Evolutionary conservation across 805 yeast species (phyloP), one percentile per base, ranked within the genome.

Genomic region (Metschnikowia shivogae): DNA sequence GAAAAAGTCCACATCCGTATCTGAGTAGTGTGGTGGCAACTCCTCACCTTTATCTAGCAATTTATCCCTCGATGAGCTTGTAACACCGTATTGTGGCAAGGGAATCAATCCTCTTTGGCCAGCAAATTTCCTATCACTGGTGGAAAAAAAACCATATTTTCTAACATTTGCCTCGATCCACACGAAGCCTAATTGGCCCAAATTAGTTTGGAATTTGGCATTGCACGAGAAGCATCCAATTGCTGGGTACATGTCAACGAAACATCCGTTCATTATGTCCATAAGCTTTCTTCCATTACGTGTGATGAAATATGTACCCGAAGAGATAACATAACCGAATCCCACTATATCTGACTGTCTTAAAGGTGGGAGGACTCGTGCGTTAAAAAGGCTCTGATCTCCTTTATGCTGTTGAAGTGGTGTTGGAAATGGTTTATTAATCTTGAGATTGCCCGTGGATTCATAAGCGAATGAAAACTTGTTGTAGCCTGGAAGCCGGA

Each of bases 381-480:
- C 76, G 54, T 71, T 71, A 43, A 51, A 68, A 5, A 67, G 59
- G 45, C 76, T 70, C 36, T 66, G 61, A n/a, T 61, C 67, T 2
- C 68, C 72, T 29, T 51, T 53, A 52, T 71, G 74, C 48, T 71
- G 76, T 46, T 71, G 76, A 22, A 63, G 56, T 2, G 76, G 74
- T 1, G 75, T 68, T 1, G 76, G 71, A 39, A 82, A 78, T 19
- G 89, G 87, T 55, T 77, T 77, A 56, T 81, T 83, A 40, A 85
- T 76, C 49, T 87, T 72, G 45, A 84, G 65, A 47, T 81, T 77
- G 1, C 95, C 95, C 4, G 81, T 78, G 2, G 86, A 77, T 60
- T 86, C 92, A 58, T 86, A 80, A 3, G 85, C 85, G 39, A 86
- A 72, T 0, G 89, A 82, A 56, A 82, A 84, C 39, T 77, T 77